Evolutionary conservation across 2,329 filamentous ascomycete species (phyloP), one percentile per base, ranked within the genome.

Genomic region (Bipolaris oryzae): DNA sequence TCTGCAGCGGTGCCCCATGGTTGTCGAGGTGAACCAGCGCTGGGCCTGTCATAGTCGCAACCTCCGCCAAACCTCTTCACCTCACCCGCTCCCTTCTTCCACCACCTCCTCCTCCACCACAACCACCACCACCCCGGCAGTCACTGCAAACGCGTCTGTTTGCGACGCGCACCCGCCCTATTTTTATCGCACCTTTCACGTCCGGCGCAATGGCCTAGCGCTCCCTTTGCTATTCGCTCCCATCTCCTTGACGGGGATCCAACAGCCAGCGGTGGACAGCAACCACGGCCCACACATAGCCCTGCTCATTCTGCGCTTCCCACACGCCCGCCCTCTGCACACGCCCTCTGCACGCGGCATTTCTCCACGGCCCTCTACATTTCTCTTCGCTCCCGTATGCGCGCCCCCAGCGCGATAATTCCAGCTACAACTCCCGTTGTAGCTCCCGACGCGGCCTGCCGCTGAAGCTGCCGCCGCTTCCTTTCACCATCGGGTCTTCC

Each of bases 51-150:
- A 60, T 59, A 5, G 45, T 37, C 63, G 49, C 53, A 57, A 41
- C 38, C 51, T 66, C 64, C 58, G 63, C 33, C 72, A 71, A 72
- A 68, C 72, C 72, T 70, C 71, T 66, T 65, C 68, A 64, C 64
- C 69, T 57, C 58, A 46, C 60, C 50, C 53, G 7, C 41, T 49
- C 46, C 16, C 42, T 5, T 7, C 42, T 31, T 21, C 21, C 21
- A 21, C 21, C 21, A 21, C 25, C 25, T 25, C 25, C 33, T n/a
- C 31, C 33, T n/a, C 13, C 54, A 25, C 42, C 16, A 28, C 42
- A 25, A n/a, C 16, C n/a, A 21, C 38, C 38, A 20, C 18, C 38
- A 3, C 34, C 18, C 38, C 38, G 18, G 25, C 28, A 16, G 23
- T 6, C 25, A 16, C 42, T 31, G 28, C 28, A 31, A 7, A 58